Evolutionary conservation across 208 protist species (phyloP), one percentile per base, ranked within the genome.

Genomic region (Perkinsela sp.): DNA sequence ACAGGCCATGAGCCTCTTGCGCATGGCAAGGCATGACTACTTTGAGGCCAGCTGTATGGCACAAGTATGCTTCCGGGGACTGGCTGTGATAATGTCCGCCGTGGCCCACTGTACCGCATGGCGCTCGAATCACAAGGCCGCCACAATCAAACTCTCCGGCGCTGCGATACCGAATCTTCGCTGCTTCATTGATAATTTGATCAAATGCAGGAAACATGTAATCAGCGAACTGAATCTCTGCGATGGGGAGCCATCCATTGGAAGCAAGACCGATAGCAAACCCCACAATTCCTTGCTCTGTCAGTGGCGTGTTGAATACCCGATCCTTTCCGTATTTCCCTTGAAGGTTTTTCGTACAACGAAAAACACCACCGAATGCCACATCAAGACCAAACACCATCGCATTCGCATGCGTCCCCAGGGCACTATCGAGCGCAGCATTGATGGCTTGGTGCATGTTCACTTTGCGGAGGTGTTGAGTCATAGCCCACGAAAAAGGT

Each of bases 121-220:
- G 94, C 15, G 93, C 66, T 40, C 95, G 87, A 68, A 98, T 84
- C 0, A 94, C 93, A 66, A 97, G 82, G 28, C 79, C 78, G 30
- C 93, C 93, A 70, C 82, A 90, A 70, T 96, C 74, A 70, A 96
- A 97, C 68, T 85, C 70, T 65, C 84, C 80, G 30, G 92, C 92
- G n/a, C 86, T 93, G 67, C 95, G 81, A 77, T 93, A 98, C 29
- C 95, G 82, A 76, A 96, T 96, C 76, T 98, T 98, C n/a, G 94
- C 91, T 29, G 95, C 94, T 77, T 98, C 95, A 79, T 97, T 98
- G 15, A 96, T 89, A 73, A 97, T 93, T 80, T 97, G 94, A 71
- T 97, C 94, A 77, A 97, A 96, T 1, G 94, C 94, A 29, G 95
- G 95, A 72, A 97, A 96, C 66, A 98, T 97, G 79, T 98, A 98